phyloP scores from a whole-genome alignment of 805 yeast species.

The Barnettozyma populi region DNA sequence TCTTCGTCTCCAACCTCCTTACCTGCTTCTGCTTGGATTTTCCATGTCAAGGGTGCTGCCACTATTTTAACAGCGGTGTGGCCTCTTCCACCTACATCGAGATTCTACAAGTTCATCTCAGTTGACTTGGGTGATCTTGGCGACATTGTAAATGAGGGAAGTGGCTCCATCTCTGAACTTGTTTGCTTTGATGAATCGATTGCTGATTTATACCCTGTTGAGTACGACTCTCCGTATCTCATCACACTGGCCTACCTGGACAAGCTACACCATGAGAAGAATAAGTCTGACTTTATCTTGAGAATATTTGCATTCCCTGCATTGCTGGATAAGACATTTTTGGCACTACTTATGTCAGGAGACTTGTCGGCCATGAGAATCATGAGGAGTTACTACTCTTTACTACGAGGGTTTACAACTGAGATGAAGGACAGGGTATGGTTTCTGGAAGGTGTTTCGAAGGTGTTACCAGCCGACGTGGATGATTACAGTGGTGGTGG shows the following conservation, averaged over 20 bases:
- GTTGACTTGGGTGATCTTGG: conserved; percentile 89
- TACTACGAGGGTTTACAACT: conserved; percentile 73
- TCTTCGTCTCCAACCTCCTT: conserved; percentile 41
- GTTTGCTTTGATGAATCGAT: conserved; percentile 84
- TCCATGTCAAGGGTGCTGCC: conserved; percentile 95
- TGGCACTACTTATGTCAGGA: conserved; percentile 74
- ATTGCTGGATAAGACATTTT: conserved; percentile 71
- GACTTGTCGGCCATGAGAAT: conserved; percentile 87
- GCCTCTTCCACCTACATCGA: conserved; percentile 70
- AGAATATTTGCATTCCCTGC: conserved; percentile 94
- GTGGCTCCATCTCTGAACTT: conserved; percentile 45
- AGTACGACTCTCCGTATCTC: conserved; percentile 75
- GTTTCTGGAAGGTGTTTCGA: conserved; percentile 89
- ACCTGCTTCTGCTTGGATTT: conserved; percentile 95
- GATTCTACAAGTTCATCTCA: conserved; percentile 67
- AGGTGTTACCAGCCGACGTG: conserved; percentile 85
- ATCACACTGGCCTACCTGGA: conserved; percentile 84
- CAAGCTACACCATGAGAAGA: conserved; percentile 73
- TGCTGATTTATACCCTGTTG: conserved; percentile 81
- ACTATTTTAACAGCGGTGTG: conserved; percentile 94
- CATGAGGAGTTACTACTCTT: conserved; percentile 80
- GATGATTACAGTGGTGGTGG: conserved; percentile 90
- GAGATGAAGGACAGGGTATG: conserved; percentile 88
- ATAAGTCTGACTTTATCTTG: conserved; percentile 79
- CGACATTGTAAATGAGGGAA: conserved; percentile 40